A percentile compares a stretch with the other conserved stretches of the same genome.
Evolutionary conservation across 2,329 filamentous ascomycete genomes (phyloP).

Genomic region (Fonsecaea nubica): DNA sequence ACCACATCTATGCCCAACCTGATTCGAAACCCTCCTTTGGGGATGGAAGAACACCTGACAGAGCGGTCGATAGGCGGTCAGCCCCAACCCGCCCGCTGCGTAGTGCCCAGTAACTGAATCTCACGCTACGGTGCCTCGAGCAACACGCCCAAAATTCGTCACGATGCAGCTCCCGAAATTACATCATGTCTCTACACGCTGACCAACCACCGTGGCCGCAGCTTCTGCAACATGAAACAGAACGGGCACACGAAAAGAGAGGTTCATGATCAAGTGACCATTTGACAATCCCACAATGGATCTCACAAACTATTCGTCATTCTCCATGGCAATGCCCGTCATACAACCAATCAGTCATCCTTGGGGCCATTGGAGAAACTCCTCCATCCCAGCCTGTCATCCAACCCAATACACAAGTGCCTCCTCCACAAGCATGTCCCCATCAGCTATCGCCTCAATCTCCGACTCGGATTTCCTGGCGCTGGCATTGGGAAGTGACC

Average conservation of each 20-base stretch:
- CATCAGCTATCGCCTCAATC: not conserved
- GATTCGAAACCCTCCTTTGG: not conserved
- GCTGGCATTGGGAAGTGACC: not conserved
- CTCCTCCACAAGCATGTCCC: not conserved
- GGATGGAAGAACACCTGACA: constrained; percentile 1
- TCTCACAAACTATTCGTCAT: constrained; percentile 15
- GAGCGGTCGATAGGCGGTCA: not conserved
- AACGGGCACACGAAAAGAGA: constrained; percentile 30
- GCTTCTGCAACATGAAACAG: constrained; percentile 31
- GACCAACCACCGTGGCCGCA: constrained; percentile 29
- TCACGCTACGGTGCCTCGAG: constrained; percentile 9
- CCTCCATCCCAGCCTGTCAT: not conserved
- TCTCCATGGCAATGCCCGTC: not conserved
- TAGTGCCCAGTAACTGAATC: not conserved
- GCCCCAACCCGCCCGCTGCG: not conserved
- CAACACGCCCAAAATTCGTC: constrained; percentile 25
- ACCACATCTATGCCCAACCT: constrained; percentile 6
- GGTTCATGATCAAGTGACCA: constrained; percentile 33
- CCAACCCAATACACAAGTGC: not conserved
- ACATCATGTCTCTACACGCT: constrained; percentile 30
- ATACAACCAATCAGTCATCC: not conserved
- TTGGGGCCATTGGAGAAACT: not conserved
- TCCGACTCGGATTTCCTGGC: not conserved
- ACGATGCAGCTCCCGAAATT: constrained; percentile 29
- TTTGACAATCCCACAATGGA: constrained; percentile 22